Evolutionary conservation across 192 early-diverging fungal genomes (phyloP), one percentile per base, ranked within the genome.

Genomic region (Umbelopsis ramanniana): DNA sequence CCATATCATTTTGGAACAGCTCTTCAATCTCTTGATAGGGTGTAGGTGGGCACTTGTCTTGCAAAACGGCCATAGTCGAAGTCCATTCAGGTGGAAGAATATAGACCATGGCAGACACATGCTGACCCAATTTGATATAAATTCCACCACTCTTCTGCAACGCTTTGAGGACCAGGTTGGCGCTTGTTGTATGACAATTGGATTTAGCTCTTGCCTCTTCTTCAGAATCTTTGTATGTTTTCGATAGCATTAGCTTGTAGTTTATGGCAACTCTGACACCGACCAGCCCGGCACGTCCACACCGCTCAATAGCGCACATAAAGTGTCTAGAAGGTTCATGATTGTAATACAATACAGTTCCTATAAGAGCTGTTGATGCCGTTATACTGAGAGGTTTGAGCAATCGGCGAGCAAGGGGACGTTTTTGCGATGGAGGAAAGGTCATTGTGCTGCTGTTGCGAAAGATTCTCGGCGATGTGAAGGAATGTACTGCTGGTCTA

Each of bases 71-170:
- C 91, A 98, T 92, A 1, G 94, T 94, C 2, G 85, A 76, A 29
- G 94, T 95, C 89, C 96, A 98, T 77, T 98, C 95, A 9, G 74
- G 67, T n/a, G 96, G 96, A 14, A 98, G 83, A 6, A 98, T 73
- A 69, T 95, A 95, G 24, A 88, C 85, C 87, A 96, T 86, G 10
- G 94, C 92, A 40, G 89, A 81, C 2, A 94, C 82, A 82, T 94
- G 93, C 73, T 96, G 94, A 0, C 94, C 93, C n/a, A 96, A 81
- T 70, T 96, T 96, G 74, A 96, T 90, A 76, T 95, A 96, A 11
- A 95, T 86, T 6, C 95, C 95, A 40, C 92, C 93, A 63, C 91
- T 89, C 47, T 73, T 79, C 75, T 86, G 83, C 66, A 91, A 84
- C 17, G 91, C 84, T 14, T 74, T 53, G 35, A 89, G 76, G 17